Percentiles rank a stretch among this genome's conserved stretches.
These are phyloP conservation scores for Combretum micranthum DNA, from an alignment of 345 rosid species.

Conservation along the genomic window DNA sequence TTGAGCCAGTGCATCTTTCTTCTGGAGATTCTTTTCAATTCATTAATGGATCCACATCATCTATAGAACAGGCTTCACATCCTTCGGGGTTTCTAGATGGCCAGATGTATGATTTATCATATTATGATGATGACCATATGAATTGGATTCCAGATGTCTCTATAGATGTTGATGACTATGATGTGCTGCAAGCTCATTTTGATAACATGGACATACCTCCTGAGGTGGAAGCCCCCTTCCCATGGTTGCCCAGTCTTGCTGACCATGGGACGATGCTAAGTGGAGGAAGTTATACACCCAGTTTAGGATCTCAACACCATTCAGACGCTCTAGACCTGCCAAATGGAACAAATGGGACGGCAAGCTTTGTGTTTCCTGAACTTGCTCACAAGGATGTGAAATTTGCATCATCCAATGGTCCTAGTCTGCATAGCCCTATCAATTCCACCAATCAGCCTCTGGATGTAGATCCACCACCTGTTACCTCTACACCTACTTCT, in stretches of 20 bases:
- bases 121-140: slow-evolving; percentile 22
- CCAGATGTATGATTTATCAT: slow-evolving; percentile 19
- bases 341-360: neutral
- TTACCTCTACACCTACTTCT: slow-evolving; percentile 8
- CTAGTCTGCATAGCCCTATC: slow-evolving; percentile 10
- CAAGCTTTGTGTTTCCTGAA: slow-evolving; percentile 9
- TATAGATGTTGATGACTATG: slow-evolving; percentile 37
- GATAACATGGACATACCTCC: slow-evolving; percentile 62
- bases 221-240: slow-evolving; percentile 73
- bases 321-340: neutral
- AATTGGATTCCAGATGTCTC: slow-evolving; percentile 18
- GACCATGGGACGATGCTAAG: slow-evolving; percentile 13
- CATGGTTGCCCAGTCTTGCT: slow-evolving; percentile 41
- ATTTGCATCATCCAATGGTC: slow-evolving; percentile 12
- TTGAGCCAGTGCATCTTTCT: slow-evolving; percentile 10
- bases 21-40: slow-evolving; percentile 10
- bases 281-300: slow-evolving; percentile 16
- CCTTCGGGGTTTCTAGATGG: slow-evolving; percentile 27
- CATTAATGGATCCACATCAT: slow-evolving; percentile 12
- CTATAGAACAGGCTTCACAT: slow-evolving; percentile 26
- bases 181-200: slow-evolving; percentile 55
- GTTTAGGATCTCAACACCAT: slow-evolving; percentile 6
- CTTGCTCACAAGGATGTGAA: slow-evolving; percentile 16
- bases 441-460: slow-evolving; percentile 16
- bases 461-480: slow-evolving; percentile 17